Percentiles rank a stretch among this genome's conserved stretches.
Conservation (phyloP, 305 asterid species). For the Solanum hybrid region DNA sequence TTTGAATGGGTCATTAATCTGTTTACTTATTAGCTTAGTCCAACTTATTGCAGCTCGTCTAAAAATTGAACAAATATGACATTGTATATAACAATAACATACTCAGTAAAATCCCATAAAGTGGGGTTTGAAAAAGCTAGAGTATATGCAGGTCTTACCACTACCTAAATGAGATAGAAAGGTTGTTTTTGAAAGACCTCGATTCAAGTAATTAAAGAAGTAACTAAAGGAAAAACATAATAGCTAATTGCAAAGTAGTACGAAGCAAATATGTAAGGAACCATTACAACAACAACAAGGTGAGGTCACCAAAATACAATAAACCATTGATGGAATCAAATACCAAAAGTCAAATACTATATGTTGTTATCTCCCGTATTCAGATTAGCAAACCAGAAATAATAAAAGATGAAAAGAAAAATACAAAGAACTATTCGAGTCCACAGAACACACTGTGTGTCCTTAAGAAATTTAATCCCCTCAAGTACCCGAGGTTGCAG, state of each 20-base stretch:
- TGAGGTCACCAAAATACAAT: not conserved
- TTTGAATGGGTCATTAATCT: not conserved
- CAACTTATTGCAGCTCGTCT: not conserved
- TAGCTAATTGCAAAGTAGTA: not conserved
- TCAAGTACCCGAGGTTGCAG: too few species aligned
- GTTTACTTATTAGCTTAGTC: not conserved
- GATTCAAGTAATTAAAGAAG: not conserved
- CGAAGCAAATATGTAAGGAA: not conserved
- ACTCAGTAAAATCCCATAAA: not conserved
- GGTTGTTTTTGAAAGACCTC: not conserved
- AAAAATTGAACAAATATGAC: not conserved
- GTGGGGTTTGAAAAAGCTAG: not conserved
- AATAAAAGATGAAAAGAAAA: too few species aligned
- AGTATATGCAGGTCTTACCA: not conserved
- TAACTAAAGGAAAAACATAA: not conserved
- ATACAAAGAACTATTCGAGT: too few species aligned
- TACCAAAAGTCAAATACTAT: not conserved
- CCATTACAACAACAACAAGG: not conserved
- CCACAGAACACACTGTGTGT: too few species aligned
- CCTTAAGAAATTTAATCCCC: too few species aligned
- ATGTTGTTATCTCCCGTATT: too few species aligned
- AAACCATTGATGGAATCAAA: not conserved
- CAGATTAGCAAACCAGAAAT: too few species aligned
- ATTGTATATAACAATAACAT: not conserved
- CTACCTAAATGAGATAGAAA: not conserved